Base-by-base conservation (phyloP, 176 grass and related monocot species). In the Triticum monococcum region DNA sequence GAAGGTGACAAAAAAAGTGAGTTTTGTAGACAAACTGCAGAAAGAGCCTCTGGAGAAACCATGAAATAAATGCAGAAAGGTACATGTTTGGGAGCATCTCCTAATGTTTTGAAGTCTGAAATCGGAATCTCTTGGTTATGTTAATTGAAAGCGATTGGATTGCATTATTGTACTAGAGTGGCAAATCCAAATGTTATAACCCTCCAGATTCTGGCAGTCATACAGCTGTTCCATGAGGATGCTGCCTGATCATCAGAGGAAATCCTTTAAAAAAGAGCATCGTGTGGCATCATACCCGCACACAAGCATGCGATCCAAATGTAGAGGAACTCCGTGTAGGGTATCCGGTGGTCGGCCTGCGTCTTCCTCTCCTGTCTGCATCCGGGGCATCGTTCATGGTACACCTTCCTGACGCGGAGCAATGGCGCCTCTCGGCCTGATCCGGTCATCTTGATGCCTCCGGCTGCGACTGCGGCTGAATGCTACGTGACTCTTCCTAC, bases 301-400 rank as follows among this genome's bases (percentile, higher is more conserved):
- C 86, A 88, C 36, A 93, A 57, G 72, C 85, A 83, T 5, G 83
- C 17, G 45, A 93, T 85, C 88, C 91, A 93, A 30, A 87, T 78
- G 88, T 71, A 93, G 20, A 88, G 41, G 91, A 93, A 91, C 13
- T 85, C 89, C 14, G 3, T 78, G 73, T 91, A 94, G 0, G 89
- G 92, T 13, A 87, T 85, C 72, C 81, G 30, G 16, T 77, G 45
- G 10, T 45, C 65, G 32, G 71, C 66, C 67, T 75, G 84, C 17
- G 83, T 84, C 72, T 14, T 85, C 81, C 86, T 87, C 36, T 87
- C 36, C 78, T 76, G 92, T 85, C 33, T 68, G 89, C 92, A 91
- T 11, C 92, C 87, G 1, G 92, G 92, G 50, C 92, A 94, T 8
- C 46, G 18, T 65, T 92, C 85, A 41, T 65, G 50, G 87, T 79